Conservation (phyloP, 2,329 filamentous ascomycete species). For the Botrytis elliptica region DNA sequence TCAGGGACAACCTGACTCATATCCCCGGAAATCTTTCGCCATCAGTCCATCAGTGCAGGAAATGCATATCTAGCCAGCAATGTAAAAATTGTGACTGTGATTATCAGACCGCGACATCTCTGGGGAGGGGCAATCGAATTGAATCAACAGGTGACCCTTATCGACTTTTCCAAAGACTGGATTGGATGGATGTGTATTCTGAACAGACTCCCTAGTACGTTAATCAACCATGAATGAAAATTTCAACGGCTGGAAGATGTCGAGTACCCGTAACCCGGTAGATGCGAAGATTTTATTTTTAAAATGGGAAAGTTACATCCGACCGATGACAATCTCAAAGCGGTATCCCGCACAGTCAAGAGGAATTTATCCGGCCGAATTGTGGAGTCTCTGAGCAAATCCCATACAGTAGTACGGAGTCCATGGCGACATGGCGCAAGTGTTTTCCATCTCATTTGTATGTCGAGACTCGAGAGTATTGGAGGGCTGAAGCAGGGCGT, state of each 20-base stretch:
- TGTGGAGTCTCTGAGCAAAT: not conserved
- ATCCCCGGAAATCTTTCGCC: not conserved
- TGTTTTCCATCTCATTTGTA: not conserved
- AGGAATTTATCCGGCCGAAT: constrained; percentile 2
- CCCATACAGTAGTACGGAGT: not conserved
- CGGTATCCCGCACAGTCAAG: not conserved
- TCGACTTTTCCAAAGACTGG: not conserved
- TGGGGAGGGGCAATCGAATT: not conserved
- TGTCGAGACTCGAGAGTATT: no score
- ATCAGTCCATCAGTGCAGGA: not conserved
- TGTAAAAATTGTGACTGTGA: not conserved
- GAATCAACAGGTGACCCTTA: not conserved
- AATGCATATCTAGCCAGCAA: not conserved
- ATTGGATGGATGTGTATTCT: not conserved
- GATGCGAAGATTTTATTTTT: not conserved
- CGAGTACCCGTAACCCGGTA: not conserved
- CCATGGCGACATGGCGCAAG: not conserved
- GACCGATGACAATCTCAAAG: not conserved
- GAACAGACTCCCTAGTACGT: not conserved
- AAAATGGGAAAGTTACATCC: not conserved
- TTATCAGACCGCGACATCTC: not conserved
- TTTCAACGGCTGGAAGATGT: not conserved
- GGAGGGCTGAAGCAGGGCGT: not conserved
- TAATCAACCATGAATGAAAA: not conserved
- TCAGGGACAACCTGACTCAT: not conserved